These are phyloP conservation scores for Xerocomellus chrysenteron DNA, from an alignment of 768 basidiomycete species.

Conservation along the genomic window DNA sequence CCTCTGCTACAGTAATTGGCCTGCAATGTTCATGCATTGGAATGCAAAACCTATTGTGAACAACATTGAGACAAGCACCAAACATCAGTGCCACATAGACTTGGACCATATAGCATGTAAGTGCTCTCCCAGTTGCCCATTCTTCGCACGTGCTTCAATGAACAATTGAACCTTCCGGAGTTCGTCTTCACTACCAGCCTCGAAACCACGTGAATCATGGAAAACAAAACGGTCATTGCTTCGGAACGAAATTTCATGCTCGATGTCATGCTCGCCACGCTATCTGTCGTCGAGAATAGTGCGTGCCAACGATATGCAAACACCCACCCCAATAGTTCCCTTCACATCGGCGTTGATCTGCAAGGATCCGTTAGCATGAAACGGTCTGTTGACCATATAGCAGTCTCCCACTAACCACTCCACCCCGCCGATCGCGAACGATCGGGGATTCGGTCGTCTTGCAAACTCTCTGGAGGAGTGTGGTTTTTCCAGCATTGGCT, in stretches of 20 bases:
- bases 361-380: background rate
- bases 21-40: conserved; percentile 25
- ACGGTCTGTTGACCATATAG: background rate
- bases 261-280: conserved; percentile 12
- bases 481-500: conserved; percentile 43
- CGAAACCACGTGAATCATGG: conserved; percentile 44
- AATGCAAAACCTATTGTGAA: conserved; percentile 39
- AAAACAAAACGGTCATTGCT: conserved; percentile 38
- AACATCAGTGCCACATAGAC: too few relatives aligned
- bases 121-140: conserved; percentile 19
- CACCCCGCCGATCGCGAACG: conserved; percentile 17
- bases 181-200: conserved; percentile 33
- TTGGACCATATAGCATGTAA: conserved; percentile 28
- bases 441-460: conserved; percentile 33
- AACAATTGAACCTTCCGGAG: conserved; percentile 32
- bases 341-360: conserved; percentile 3
- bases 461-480: conserved; percentile 39
- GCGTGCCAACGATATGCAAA: background rate
- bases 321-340: background rate
- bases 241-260: conserved; percentile 19
- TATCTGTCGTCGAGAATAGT: background rate
- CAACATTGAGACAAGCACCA: too few relatives aligned
- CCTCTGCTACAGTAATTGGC: conserved; percentile 27
- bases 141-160: conserved; percentile 24
- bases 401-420: background rate